Evolutionary conservation across 129 eudicot genomes (phyloP), one percentile per base, ranked within the genome.

Genomic region (Gnaphalium uliginosum): DNA sequence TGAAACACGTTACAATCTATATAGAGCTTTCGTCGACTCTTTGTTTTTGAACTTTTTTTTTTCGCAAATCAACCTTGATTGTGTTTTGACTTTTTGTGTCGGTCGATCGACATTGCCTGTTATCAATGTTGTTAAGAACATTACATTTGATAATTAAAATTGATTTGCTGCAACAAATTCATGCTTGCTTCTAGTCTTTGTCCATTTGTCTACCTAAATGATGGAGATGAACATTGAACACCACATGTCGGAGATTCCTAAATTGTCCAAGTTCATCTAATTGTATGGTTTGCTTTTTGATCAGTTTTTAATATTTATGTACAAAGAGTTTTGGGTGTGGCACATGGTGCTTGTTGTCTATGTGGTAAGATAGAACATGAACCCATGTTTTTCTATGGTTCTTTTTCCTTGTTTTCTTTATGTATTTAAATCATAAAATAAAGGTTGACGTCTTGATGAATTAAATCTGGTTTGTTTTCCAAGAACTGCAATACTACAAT

Each of bases 231-330:
- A 22, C 19, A 25, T 1, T 22, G 32, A 60, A 73, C 73, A 73
- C 69, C 83, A 79, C 83, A 79, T 79, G 83, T 79, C 74, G 79
- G 62, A 73, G 83, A 73, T 79, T 79, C 83, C 64, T 29, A 66
- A 73, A 73, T 60, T 73, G 83, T 35, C 83, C 75, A 79, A 56
- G 26, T 79, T 73, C 83, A 79, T 73, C 78, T 66, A 51, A 35
- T 72, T 72, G 59, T 54, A 72, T 79, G 75, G 61, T 79, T 66
- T 66, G 83, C 78, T 72, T 73, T 73, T 66, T 66, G 48, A 79
- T 51, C 11, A 30, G n/a, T 66, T 51, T 65, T 66, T 46, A 54
- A 54, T 29, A 21, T 72, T 32, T 66, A 35, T 37, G 39, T 72
- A 43, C 69, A 66, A 79, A 53, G 68, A 25, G 78, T 73, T 54